phyloP scores from a whole-genome alignment of 495 filamentous ascomycete genomes.

The Talaromyces trachyspermus region DNA sequence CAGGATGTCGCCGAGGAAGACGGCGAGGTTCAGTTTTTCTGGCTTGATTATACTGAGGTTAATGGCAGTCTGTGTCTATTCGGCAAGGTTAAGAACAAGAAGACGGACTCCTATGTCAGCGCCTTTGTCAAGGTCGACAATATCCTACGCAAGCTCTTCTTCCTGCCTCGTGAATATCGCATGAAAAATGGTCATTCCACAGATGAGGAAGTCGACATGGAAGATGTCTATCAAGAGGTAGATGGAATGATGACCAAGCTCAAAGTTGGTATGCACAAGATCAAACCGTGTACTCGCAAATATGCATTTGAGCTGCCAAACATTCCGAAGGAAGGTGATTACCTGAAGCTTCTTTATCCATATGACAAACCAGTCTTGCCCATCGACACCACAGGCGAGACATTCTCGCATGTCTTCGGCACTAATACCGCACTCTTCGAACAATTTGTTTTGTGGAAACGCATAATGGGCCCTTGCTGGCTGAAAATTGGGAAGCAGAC shows the following conservation, averaged over 20 bases:
- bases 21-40: constrained; percentile 89
- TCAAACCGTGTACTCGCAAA: constrained; percentile 81
- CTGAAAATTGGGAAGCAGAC: constrained; percentile 78
- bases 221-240: constrained; percentile 84
- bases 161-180: constrained; percentile 72
- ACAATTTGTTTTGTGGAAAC: constrained; percentile 96
- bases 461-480: constrained; percentile 98
- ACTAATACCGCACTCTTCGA: constrained; percentile 92
- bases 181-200: constrained; percentile 59
- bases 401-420: constrained; percentile 91
- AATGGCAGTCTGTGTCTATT: constrained; percentile 90
- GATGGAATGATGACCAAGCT: constrained; percentile 76
- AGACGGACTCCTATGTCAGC: constrained; percentile 67
- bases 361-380: constrained; percentile 69
- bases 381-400: constrained; percentile 70
- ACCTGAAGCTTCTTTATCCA: constrained; percentile 88
- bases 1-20: constrained; percentile 82
- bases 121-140: constrained; percentile 97
- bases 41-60: constrained; percentile 92
- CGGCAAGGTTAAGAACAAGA: constrained; percentile 92
- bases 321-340: constrained; percentile 82
- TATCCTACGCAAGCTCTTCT: constrained; percentile 85
- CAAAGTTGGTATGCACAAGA: constrained; percentile 81
- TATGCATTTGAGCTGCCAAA: constrained; percentile 91
- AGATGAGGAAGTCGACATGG: constrained; percentile 76